Percentiles rank a stretch among this genome's conserved stretches.
Evolutionary conservation across 257 asterid genomes (phyloP).

Genomic region (Gynochthodes officinalis): DNA sequence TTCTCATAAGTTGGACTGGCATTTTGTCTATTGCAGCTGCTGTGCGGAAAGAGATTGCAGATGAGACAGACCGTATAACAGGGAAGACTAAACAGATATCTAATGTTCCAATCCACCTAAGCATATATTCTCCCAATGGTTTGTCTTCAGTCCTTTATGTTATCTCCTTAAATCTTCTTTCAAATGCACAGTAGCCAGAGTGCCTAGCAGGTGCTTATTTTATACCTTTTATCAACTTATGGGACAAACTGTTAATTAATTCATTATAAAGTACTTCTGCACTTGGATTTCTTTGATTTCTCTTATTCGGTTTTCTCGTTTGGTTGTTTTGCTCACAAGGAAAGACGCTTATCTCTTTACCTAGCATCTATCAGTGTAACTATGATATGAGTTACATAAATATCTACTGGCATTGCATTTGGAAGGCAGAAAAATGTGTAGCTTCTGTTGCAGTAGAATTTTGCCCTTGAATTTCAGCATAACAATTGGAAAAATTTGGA

Average conservation of each 20-base stretch:
- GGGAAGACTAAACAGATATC: slow-evolving; percentile 85
- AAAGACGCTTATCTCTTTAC: background rate
- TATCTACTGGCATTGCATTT: background rate
- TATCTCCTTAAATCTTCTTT: background rate
- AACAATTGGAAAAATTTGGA: background rate
- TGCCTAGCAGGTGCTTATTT: background rate
- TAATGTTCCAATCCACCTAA: slow-evolving; percentile 90
- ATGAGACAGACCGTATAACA: slow-evolving; percentile 94
- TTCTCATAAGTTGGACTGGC: slow-evolving; percentile 8
- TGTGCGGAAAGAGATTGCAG: slow-evolving; percentile 87
- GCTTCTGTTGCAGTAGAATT: too few relatives aligned
- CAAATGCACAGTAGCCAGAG: background rate
- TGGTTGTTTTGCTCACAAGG: background rate
- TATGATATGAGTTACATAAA: background rate
- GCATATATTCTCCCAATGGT: slow-evolving; percentile 95
- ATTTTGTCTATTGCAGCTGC: slow-evolving; percentile 62
- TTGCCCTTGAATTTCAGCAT: too few relatives aligned
- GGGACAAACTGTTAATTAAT: too few relatives aligned
- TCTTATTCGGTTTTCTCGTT: too few relatives aligned
- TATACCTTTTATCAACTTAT: background rate
- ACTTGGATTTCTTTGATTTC: too few relatives aligned
- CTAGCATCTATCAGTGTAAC: background rate
- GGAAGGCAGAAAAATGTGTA: too few relatives aligned
- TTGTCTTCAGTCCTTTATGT: slow-evolving; percentile 30
- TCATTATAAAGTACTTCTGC: background rate